phyloP scores from a whole-genome alignment of 2,329 filamentous ascomycete species.

The Cladosporium cucumerinum region DNA sequence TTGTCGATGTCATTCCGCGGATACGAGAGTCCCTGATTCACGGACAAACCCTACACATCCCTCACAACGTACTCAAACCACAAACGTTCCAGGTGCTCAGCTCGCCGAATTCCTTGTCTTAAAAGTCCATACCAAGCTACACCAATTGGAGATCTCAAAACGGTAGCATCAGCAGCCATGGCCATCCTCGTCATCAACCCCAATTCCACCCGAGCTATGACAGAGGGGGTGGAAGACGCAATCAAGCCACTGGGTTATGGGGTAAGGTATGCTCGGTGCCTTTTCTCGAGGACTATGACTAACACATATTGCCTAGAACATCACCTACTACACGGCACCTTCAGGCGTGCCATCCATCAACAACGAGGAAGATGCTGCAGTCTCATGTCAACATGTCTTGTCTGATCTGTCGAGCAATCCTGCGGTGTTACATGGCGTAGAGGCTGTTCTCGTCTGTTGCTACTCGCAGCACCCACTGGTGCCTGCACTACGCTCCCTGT shows the following conservation, averaged over 20 bases:
- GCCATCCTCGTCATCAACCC: conserved; percentile 70
- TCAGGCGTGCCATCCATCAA: conserved; percentile 73
- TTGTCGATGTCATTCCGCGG: background rate
- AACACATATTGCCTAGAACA: background rate
- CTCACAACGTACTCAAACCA: background rate
- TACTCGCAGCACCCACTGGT: conserved; percentile 84
- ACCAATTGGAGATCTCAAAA: background rate
- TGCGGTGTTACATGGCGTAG: conserved; percentile 51
- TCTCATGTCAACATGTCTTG: conserved; percentile 62
- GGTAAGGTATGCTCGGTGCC: background rate
- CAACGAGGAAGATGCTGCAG: conserved; percentile 63
- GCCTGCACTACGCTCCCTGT: conserved; percentile 33
- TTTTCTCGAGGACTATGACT: background rate
- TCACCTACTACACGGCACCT: conserved; percentile 63
- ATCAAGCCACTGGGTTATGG: conserved; percentile 44
- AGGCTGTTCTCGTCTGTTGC: conserved; percentile 78
- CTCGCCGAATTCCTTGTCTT: background rate
- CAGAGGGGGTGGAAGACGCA: conserved; percentile 57
- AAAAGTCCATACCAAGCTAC: background rate
- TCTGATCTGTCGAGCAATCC: conserved; percentile 46
- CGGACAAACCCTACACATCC: background rate
- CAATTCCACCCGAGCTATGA: conserved; percentile 73
- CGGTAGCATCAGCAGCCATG: background rate
- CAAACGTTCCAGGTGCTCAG: background rate
- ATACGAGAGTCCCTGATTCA: background rate